Percentiles rank a stretch among this genome's conserved stretches.
Conservation (phyloP, 257 asterid species). For the Buddleja alternifolia region DNA sequence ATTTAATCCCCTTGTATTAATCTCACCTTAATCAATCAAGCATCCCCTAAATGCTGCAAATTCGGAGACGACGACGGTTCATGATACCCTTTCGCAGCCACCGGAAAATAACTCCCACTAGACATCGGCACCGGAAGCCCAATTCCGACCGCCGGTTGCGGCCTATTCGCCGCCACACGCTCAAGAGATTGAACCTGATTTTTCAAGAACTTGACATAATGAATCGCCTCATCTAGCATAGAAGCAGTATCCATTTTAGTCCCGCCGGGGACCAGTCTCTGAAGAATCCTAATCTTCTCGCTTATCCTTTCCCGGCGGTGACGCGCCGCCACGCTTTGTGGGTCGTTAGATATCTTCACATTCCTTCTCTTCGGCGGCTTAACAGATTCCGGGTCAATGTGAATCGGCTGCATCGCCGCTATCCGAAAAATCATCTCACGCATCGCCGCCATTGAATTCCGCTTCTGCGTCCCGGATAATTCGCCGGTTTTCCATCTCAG, state of each 20-base stretch:
- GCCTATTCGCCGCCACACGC: constrained; percentile 60
- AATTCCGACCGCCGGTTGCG: constrained; percentile 43
- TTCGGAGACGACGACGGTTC: constrained; percentile 32
- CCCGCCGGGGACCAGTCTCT: constrained; percentile 93
- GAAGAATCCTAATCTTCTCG: constrained; percentile 80
- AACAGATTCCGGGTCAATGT: constrained; percentile 92
- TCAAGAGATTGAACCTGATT: constrained; percentile 82
- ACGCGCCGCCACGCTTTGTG: constrained; percentile 93
- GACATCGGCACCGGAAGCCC: constrained; percentile 86
- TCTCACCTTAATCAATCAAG: constrained; percentile 25
- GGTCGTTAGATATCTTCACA: constrained; percentile 87
- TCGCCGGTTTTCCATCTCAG: constrained; percentile 29
- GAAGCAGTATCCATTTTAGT: constrained; percentile 98
- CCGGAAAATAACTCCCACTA: constrained; percentile 68
- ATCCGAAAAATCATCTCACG: constrained; percentile 87
- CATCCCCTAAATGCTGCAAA: constrained; percentile 51
- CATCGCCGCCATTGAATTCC: constrained; percentile 85
- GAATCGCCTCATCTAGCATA: constrained; percentile 93
- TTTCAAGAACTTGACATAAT: constrained; percentile 82
- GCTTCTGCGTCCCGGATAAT: constrained; percentile 39
- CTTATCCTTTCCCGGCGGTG: constrained; percentile 91
- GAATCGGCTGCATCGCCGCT: constrained; percentile 95
- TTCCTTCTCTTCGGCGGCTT: constrained; percentile 87
- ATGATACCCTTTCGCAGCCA: constrained; percentile 48
- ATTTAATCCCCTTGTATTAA: neutral